Base-by-base conservation (phyloP, 1,284 basidiomycete species). In the Rhodofomes roseus region DNA sequence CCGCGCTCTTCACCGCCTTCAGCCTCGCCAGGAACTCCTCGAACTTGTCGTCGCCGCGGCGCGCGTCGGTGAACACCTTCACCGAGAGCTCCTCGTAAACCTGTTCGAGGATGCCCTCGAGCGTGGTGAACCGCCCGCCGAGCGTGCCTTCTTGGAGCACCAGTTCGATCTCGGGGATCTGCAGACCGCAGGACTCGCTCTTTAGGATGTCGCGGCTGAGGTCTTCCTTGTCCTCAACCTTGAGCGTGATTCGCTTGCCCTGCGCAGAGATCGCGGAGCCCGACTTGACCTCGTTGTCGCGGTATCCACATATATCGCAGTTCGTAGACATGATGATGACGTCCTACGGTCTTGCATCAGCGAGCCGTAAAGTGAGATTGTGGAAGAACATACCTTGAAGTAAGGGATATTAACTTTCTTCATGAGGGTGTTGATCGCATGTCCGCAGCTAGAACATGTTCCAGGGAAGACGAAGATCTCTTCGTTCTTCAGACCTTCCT, bases 241-340 rank as follows among this genome's bases (percentile, higher is more conserved):
- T 93, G 60, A 99, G 81, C 0, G 84, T 93, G 60, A 98, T 93
- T 61, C 84, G 86, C 73, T 93, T 95, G 34, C 96, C 96, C 68
- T 89, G 80, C 5, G 83, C 82, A 1, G 94, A 91, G 58, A 98
- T 94, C 1, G 95, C 95, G 1, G 89, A 79, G 25, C 96, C 95
- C 7, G 93, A 93, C 75, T 99, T 99, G 70, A 99, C 92, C 77
- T 99, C 96, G 72, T 97, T 98, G 77, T 99, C 96, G 65, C 94
- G 83, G 77, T 98, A 99, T 1, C 96, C 96, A 74, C 96, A 99
- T 58, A 79, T 76, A 58, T 94, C 93, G 74, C 97, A 99, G 72
- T 98, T 97, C 27, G 96, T 96, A 27, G 96, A 97, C 96, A 99
- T 99, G 76, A 99, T 96, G 63, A 99, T 79, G 61, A 96, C 91